Evolutionary conservation across 352 stramenopile species (phyloP).

Genomic region (Phytophthora macrochlamydospora): DNA sequence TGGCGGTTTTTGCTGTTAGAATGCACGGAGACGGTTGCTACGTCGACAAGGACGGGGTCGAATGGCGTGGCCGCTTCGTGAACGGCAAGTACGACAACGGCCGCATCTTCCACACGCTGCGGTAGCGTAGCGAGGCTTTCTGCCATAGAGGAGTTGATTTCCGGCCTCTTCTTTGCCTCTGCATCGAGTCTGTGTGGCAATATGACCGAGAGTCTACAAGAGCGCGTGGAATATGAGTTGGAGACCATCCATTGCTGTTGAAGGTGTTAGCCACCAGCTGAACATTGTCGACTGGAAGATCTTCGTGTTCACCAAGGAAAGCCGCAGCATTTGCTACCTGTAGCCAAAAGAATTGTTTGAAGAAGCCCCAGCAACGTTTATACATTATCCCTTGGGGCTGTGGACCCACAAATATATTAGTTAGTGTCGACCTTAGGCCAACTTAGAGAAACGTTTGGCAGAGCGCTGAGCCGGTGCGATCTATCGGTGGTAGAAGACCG

Average conservation of each 20-base stretch:
- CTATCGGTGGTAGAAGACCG: constrained; percentile 57
- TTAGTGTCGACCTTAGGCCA: background rate
- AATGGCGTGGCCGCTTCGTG: constrained; percentile 70
- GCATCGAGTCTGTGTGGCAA: background rate
- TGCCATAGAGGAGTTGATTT: background rate
- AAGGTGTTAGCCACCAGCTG: background rate
- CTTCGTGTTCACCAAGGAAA: background rate
- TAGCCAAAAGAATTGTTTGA: background rate
- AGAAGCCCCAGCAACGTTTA: background rate
- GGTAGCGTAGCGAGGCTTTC: constrained; percentile 25
- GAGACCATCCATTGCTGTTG: background rate
- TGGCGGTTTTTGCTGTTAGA: constrained; percentile 37
- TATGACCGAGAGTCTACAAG: background rate
- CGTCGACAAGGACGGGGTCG: constrained; percentile 76
- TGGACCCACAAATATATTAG: constrained; percentile 9
- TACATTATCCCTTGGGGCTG: background rate
- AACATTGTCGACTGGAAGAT: background rate
- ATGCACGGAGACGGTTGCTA: constrained; percentile 82
- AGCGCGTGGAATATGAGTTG: background rate
- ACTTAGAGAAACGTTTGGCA: constrained; percentile 42
- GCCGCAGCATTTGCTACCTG: no score
- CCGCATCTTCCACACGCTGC: constrained; percentile 75
- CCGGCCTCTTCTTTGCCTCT: background rate
- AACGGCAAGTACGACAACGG: constrained; percentile 89
- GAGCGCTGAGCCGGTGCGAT: constrained; percentile 65